These are phyloP conservation scores for Helotiales sp. DNA, from an alignment of 2,329 filamentous ascomycete genomes.

Conservation along the genomic window DNA sequence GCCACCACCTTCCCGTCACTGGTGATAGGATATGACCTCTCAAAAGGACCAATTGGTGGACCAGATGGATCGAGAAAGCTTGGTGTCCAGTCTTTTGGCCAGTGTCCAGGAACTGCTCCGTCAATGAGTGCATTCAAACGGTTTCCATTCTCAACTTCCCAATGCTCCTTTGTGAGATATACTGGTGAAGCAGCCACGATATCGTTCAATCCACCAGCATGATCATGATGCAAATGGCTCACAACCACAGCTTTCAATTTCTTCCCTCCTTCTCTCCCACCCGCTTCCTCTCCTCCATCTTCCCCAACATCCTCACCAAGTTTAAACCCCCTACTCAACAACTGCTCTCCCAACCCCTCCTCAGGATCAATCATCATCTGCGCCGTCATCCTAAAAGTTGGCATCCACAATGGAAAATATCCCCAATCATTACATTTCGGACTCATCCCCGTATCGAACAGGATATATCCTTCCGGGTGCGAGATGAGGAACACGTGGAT, in stretches of 20 bases:
- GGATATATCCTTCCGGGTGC: slow-evolving; percentile 29
- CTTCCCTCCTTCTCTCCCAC: slow-evolving; percentile 26
- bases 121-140: slow-evolving; percentile 31
- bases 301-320: neutral
- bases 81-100: slow-evolving; percentile 35
- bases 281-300: slow-evolving; percentile 5
- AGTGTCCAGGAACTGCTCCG: slow-evolving; percentile 34
- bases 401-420: slow-evolving; percentile 27
- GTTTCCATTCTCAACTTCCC: slow-evolving; percentile 32
- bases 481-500: slow-evolving; percentile 28
- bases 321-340: slow-evolving; percentile 23
- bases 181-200: slow-evolving; percentile 29
- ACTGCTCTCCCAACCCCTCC: slow-evolving; percentile 14
- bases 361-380: slow-evolving; percentile 7
- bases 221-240: slow-evolving; percentile 35
- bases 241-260: slow-evolving; percentile 32
- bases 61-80: slow-evolving; percentile 31
- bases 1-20: slow-evolving; percentile 33
- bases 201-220: slow-evolving; percentile 27
- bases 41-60: slow-evolving; percentile 33
- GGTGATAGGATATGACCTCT: slow-evolving; percentile 32
- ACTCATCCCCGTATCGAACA: slow-evolving; percentile 33
- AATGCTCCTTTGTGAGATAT: slow-evolving; percentile 33
- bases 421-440: slow-evolving; percentile 24
- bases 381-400: slow-evolving; percentile 9